Base-by-base conservation (phyloP, 208 protist genomes). In the Trypanosoma mega region DNA sequence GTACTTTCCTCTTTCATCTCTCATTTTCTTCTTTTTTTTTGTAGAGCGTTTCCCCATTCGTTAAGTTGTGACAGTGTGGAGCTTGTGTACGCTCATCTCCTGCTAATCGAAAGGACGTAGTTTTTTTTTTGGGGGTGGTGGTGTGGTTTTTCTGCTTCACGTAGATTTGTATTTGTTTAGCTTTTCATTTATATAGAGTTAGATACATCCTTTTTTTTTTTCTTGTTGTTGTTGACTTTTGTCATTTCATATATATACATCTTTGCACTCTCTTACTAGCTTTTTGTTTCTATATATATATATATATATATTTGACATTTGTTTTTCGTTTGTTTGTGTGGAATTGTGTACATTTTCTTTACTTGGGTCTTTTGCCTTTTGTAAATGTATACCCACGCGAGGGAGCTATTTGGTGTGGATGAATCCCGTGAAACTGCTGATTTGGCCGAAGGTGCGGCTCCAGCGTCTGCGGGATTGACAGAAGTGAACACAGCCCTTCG, bases 371-470 rank as follows among this genome's bases (percentile, higher is more conserved):
- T 55, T 50, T 48, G 18, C 6, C 24, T 46, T 20, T 50, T 59
- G 18, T 33, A 8, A 31, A 67, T 67, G 61, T 37, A 59, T 39
- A 20, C 5, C 14, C 7, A 52, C 2, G 39, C 23, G 30, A 49
- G 24, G 18, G 61, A 52, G 16, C n/a, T 52, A 27, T 67, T 67
- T 59, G 50, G 41, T 26, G 39, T 67, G 2, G 33, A 52, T 36
- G 18, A 53, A 0, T 59, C 61, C 41, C 61, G 33, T 29, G 34
- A 33, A 14, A 56, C 23, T 46, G 34, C 45, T 18, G 45, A 20
- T 18, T 24, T 33, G 31, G 24, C 39, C 18, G 9, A 27, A 1
- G 14, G 23, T 20, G 23, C 31, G 11, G 41, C 43, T 24, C 46
- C 27, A 7, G 16, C 6, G 24, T 7, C 24, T 1, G 26, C 36